Evolutionary conservation across 2,329 filamentous ascomycete species (phyloP), one percentile per base, ranked within the genome.

Genomic region (Mollisiaceae sp.): DNA sequence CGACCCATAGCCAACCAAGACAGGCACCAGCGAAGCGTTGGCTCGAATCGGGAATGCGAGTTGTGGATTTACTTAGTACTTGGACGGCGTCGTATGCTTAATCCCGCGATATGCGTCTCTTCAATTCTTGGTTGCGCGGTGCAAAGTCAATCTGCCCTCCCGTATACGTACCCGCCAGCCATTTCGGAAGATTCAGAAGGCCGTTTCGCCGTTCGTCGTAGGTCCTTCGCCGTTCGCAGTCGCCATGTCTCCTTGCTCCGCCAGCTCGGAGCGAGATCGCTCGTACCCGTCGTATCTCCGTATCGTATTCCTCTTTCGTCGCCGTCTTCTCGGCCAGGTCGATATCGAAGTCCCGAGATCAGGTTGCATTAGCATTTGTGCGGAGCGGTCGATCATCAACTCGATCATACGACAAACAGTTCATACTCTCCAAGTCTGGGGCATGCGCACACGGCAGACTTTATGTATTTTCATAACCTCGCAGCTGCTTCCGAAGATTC

Each of bases 391-490:
- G 47, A 52, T n/a, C n/a, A n/a, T n/a, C n/a, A 35, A 8, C 15
- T 12, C 27, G 45, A 54, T 54, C 50, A 54, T 27, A 35, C 50
- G 24, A 54, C 22, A 54, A 54, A 27, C 50, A 54, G 18, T 35
- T 24, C 50, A 54, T 54, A 27, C 24, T 32, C n/a, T 35, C 11
- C 11, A 54, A 54, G 50, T 5, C 14, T 11, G n/a, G 15, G 50
- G 50, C 24, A 54, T 27, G 11, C 24, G 50, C 22, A 32, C 12
- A 54, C 24, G 50, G 22, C 50, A 35, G 24, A 41, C 50, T 54
- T 54, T 54, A 54, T 54, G 45, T 50, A 54, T 54, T 54, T 54
- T 54, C 50, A 54, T 54, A 54, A 54, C 24, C 20, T 27, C 50
- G 50, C 50, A 54, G 27, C 22, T 27, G 50, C 15, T 20, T 54